phyloP scores from a whole-genome alignment of 2,329 filamentous ascomycete genomes.

The Sphaerulina vaccinii region DNA sequence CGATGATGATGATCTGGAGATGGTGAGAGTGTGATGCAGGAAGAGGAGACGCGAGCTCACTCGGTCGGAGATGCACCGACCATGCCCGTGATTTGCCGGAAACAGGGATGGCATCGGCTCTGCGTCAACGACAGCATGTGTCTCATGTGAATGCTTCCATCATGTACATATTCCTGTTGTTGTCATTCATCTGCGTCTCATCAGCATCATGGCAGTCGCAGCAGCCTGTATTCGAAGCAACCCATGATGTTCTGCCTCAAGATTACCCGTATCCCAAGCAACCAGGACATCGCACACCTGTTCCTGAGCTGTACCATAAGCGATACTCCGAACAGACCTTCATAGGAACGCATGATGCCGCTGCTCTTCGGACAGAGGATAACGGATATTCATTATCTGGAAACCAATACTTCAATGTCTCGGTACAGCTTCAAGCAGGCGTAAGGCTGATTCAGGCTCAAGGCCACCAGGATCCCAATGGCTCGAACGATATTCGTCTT shows the following conservation, averaged over 20 bases:
- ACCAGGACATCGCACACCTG: constrained; percentile 20
- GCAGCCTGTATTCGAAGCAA: neutral
- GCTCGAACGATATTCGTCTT: constrained; percentile 26
- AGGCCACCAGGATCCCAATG: constrained; percentile 26
- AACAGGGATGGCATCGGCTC: neutral
- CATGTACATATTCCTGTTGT: neutral
- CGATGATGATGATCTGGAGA: neutral
- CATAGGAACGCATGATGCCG: constrained; percentile 64
- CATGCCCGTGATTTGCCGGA: neutral
- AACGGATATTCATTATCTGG: constrained; percentile 35
- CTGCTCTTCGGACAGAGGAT: constrained; percentile 51
- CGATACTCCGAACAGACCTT: constrained; percentile 60
- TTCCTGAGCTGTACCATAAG: constrained; percentile 53
- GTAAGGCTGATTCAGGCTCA: constrained; percentile 30
- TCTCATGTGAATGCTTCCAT: neutral
- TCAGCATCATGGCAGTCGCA: neutral
- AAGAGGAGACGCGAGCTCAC: constrained; percentile 1
- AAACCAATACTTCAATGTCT: constrained; percentile 46
- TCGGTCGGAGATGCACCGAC: neutral
- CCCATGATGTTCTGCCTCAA: neutral
- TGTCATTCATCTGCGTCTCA: neutral
- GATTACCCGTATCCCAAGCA: constrained; percentile 19
- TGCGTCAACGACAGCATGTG: neutral
- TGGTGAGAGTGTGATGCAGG: neutral
- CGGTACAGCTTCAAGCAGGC: constrained; percentile 53